Evolutionary conservation across 805 yeast genomes (phyloP).

Genomic region (Candida alai): DNA sequence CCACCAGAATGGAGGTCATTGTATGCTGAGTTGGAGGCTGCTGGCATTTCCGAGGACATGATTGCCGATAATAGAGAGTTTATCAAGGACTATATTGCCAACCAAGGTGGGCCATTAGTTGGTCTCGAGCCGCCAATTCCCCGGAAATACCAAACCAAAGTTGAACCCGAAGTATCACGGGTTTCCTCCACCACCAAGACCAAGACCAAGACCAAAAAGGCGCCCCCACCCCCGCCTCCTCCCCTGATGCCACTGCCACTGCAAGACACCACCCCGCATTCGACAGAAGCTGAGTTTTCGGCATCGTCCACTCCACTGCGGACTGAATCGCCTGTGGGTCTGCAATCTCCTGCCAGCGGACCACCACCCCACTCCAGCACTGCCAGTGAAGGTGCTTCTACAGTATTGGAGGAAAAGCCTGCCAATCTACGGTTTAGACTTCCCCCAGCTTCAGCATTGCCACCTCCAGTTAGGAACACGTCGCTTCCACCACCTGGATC

Average conservation of each 20-base stretch:
- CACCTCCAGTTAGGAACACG: constrained; percentile 25
- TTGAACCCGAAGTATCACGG: constrained; percentile 14
- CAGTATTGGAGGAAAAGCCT: too few species aligned
- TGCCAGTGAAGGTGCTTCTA: constrained; percentile 7
- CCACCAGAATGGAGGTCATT: constrained; percentile 82
- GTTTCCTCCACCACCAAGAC: constrained; percentile 13
- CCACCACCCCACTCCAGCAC: constrained; percentile 3
- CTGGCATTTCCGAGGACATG: constrained; percentile 85
- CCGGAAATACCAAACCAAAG: constrained; percentile 35
- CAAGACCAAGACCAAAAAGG: constrained; percentile 22
- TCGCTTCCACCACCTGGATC: constrained; percentile 17
- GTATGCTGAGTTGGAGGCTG: constrained; percentile 65
- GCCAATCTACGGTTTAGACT: constrained; percentile 25
- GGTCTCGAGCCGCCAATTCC: constrained; percentile 86
- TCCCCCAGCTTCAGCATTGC: constrained; percentile 31
- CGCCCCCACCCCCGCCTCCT: constrained; percentile 42
- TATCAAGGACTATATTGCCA: constrained; percentile 70
- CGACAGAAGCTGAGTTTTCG: constrained; percentile 9
- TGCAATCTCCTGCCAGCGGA: constrained; percentile 5
- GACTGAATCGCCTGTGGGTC: constrained; percentile 7
- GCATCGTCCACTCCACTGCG: constrained; percentile 12
- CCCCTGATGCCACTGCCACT: constrained; percentile 13
- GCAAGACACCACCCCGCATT: constrained; percentile 11
- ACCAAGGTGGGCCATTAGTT: constrained; percentile 75
- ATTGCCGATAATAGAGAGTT: constrained; percentile 82